These are phyloP conservation scores for Coprinopsis strossmayeri DNA, from an alignment of 768 basidiomycete genomes.

Conservation along the genomic window DNA sequence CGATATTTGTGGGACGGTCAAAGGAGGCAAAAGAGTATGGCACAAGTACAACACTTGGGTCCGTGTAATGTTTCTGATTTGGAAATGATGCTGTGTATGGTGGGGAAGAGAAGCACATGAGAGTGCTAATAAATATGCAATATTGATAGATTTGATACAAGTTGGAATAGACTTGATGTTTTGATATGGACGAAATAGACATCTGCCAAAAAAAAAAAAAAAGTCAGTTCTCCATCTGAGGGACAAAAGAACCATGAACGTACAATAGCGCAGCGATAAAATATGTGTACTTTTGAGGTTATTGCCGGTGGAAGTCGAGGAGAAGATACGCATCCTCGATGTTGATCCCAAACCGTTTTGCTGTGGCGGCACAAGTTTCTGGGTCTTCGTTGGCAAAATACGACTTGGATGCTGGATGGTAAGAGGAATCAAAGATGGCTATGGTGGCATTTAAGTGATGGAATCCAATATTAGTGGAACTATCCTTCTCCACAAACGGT, in stretches of 20 bases:
- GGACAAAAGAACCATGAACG: background rate
- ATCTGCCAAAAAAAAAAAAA: no score
- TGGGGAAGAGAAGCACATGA: no score
- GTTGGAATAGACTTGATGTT: background rate
- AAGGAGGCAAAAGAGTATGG: no score
- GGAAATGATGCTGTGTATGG: no score
- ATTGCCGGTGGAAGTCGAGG: conserved; percentile 65
- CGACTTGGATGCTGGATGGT: background rate
- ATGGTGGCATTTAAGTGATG: conserved; percentile 2
- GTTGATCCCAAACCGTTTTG: conserved; percentile 52
- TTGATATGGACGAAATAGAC: no score
- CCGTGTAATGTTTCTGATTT: background rate
- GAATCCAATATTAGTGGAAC: background rate
- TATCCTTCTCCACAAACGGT: background rate
- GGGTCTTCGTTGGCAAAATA: conserved; percentile 14
- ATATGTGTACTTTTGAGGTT: conserved; percentile 8
- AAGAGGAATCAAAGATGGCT: conserved; percentile 11
- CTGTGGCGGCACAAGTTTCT: conserved; percentile 29
- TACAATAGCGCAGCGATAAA: conserved; percentile 1
- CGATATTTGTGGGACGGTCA: no score
- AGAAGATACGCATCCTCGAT: conserved; percentile 72
- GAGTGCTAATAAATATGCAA: conserved; percentile 8
- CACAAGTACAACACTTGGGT: background rate
- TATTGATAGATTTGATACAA: conserved; percentile 3
- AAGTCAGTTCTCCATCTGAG: no score